phyloP scores from a whole-genome alignment of 768 basidiomycete genomes.

The Mycena haematopus region DNA sequence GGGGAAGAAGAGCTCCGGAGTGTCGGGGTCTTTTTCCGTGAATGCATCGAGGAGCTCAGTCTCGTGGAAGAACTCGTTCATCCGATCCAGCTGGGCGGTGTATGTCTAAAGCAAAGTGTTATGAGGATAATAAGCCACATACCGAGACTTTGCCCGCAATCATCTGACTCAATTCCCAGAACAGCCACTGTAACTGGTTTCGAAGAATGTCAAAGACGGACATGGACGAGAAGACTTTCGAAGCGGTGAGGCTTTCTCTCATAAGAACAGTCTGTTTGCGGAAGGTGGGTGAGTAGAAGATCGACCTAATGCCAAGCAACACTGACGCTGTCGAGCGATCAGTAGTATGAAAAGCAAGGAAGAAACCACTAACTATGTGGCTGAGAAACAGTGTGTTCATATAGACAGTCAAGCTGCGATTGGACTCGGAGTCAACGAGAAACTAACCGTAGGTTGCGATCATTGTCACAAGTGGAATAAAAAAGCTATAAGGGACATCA shows the following conservation, averaged over 20 bases:
- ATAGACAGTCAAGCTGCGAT: not conserved
- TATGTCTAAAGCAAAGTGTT: not conserved
- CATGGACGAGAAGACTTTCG: conserved; percentile 58
- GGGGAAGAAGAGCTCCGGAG: conserved; percentile 24
- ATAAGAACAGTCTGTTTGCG: conserved; percentile 44
- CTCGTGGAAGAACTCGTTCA: conserved; percentile 49
- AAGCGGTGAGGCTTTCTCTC: conserved; percentile 48
- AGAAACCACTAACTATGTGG: conserved; percentile 24
- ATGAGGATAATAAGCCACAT: not conserved
- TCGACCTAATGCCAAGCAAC: not conserved
- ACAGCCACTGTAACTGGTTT: conserved; percentile 33
- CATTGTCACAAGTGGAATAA: conserved; percentile 72
- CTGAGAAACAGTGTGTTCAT: not conserved
- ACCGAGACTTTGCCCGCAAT: conserved; percentile 67
- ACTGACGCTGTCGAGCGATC: conserved; percentile 12
- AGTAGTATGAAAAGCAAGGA: not conserved
- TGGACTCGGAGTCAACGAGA: not conserved
- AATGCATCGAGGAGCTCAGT: conserved; percentile 58
- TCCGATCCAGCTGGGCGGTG: conserved; percentile 44
- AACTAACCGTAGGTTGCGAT: conserved; percentile 58
- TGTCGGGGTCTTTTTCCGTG: conserved; percentile 34
- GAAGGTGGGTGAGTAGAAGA: conserved; percentile 3
- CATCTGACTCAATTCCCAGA: conserved; percentile 27
- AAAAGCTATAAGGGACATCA: conserved; percentile 44
- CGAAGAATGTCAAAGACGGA: conserved; percentile 69